phyloP scores from a whole-genome alignment of 257 asterid species.

The Nicotiana tabacum region DNA sequence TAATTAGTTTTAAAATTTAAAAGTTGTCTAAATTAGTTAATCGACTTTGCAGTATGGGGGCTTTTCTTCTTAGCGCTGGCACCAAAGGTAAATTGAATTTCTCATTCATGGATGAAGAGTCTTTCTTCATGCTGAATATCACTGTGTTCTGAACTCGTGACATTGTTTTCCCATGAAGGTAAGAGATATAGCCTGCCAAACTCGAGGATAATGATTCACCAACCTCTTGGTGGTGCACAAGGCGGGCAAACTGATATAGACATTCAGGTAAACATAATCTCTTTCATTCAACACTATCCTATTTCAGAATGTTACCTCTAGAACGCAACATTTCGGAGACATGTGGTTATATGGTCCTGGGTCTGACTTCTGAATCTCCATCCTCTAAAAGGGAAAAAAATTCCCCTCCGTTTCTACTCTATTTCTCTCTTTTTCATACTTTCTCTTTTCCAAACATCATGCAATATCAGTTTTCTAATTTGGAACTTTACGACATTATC shows the following conservation, averaged over 20 bases:
- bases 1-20: too few relatives aligned
- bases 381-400: too few relatives aligned
- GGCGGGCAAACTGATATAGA: conserved; percentile 76
- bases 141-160: too few relatives aligned
- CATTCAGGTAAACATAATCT: conserved; percentile 46
- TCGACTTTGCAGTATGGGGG: conserved; percentile 71
- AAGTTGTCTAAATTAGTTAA: too few relatives aligned
- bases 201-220: conserved; percentile 84
- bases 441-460: too few relatives aligned
- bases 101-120: background rate
- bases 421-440: too few relatives aligned
- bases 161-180: conserved; percentile 29
- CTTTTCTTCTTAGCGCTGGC: conserved; percentile 83
- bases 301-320: background rate
- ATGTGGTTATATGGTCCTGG: background rate
- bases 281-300: background rate
- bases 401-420: too few relatives aligned
- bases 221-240: conserved; percentile 88
- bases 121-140: background rate
- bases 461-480: too few relatives aligned
- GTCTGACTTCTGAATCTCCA: too few relatives aligned
- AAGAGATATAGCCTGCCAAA: conserved; percentile 75
- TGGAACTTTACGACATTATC: too few relatives aligned
- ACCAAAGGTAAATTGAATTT: conserved; percentile 58
- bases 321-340: background rate